A percentile compares a stretch with the other conserved stretches of the same genome.
Evolutionary conservation across 148 eudicot species (phyloP).

Genomic region (Arctostaphylos glauca): DNA sequence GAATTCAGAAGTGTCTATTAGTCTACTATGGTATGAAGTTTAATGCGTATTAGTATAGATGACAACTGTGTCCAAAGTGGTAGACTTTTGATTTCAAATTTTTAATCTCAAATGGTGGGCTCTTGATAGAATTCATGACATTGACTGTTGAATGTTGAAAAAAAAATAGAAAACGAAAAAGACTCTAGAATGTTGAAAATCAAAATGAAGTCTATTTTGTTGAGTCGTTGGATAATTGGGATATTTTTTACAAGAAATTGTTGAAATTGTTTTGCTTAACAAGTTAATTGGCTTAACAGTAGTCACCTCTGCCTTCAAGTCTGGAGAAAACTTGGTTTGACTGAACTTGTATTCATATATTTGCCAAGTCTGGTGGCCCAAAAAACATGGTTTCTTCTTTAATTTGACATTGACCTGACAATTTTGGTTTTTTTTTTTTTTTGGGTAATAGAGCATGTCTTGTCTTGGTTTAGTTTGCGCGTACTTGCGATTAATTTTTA

Average conservation of each 20-base stretch:
- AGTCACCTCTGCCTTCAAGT: slow-evolving; percentile 10
- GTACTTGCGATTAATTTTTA: no score
- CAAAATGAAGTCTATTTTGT: background rate
- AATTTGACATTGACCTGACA: background rate
- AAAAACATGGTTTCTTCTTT: background rate
- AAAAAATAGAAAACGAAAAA: no score
- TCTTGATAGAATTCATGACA: background rate
- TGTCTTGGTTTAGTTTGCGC: no score
- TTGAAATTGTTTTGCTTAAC: background rate
- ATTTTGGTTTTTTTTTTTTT: background rate
- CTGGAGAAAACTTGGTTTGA: background rate
- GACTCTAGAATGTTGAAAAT: background rate
- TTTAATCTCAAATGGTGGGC: no score
- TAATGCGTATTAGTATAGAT: no score
- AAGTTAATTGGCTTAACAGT: background rate
- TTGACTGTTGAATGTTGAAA: background rate
- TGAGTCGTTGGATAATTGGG: background rate
- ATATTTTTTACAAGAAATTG: background rate
- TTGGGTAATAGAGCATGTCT: no score
- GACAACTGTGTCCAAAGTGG: no score
- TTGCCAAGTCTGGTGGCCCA: no score
- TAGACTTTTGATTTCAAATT: no score
- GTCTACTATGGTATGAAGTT: no score
- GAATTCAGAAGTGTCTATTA: no score
- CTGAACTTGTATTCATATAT: background rate